Evolutionary conservation across 2,329 filamentous ascomycete genomes (phyloP).

Genomic region (Clonostachys byssicola): DNA sequence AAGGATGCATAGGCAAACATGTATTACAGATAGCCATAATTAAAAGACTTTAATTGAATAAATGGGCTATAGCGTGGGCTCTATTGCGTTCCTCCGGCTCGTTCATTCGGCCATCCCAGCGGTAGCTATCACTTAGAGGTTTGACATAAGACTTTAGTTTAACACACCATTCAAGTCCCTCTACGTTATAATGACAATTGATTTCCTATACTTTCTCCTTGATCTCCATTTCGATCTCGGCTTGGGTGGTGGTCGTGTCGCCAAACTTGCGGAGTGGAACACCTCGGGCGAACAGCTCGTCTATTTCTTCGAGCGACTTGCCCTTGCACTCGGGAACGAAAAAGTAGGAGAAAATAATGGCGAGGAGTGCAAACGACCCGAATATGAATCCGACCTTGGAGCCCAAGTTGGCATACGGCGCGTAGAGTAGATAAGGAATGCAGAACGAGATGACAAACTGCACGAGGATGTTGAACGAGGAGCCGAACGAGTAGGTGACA

Average conservation of each 20-base stretch:
- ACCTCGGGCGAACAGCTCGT: background rate
- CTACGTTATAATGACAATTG: too few species aligned
- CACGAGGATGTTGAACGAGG: slow-evolving; percentile 17
- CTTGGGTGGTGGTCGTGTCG: background rate
- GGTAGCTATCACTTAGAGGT: too few species aligned
- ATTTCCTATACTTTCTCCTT: too few species aligned
- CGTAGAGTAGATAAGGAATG: slow-evolving; percentile 28
- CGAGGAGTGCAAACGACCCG: slow-evolving; percentile 14
- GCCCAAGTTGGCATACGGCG: slow-evolving; percentile 23
- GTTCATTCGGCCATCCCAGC: too few species aligned
- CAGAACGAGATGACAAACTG: slow-evolving; percentile 20
- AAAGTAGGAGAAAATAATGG: slow-evolving; percentile 15
- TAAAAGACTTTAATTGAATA: too few species aligned
- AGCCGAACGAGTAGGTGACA: slow-evolving; percentile 18
- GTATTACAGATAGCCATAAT: too few species aligned
- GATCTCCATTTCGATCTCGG: too few species aligned
- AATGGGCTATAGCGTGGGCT: too few species aligned
- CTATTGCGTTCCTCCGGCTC: too few species aligned
- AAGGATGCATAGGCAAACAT: too few species aligned
- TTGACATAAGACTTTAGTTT: too few species aligned
- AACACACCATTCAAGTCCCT: too few species aligned
- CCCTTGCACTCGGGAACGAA: slow-evolving; percentile 27
- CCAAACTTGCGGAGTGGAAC: background rate
- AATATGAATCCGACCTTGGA: slow-evolving; percentile 28
- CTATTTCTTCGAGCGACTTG: background rate